Base-by-base conservation (phyloP, 306 rosid species). In the Vicia faba region DNA sequence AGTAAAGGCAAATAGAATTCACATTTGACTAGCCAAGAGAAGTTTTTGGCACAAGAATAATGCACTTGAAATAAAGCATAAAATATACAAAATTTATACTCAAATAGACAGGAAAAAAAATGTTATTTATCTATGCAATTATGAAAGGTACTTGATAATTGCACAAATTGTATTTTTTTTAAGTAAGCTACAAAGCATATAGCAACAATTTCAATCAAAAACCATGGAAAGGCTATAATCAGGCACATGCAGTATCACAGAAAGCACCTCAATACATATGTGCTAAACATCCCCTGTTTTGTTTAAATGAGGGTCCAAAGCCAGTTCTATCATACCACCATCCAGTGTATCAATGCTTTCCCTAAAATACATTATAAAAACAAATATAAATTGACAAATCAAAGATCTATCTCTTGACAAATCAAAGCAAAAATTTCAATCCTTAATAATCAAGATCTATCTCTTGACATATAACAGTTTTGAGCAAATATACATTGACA, bases 261-360 rank as follows among this genome's bases (percentile, higher is more conserved):
- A 71, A 67, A n/a, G 16, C 85, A 93, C 97, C 97, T 90, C 81
- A 46, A 93, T 50, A 69, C 89, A 76, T 50, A 93, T 82, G 84
- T 93, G 99, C 99, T 97, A 93, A 69, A 90, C 76, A 75, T 93
- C 96, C 75, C 95, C 97, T 7, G 99, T 93, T 84, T 84, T 93
- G 77, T 93, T 90, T 76, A 69, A 68, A 55, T 64, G 69, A 74
- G 85, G 95, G 84, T 93, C 92, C 85, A 93, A 82, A 61, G 82
- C 76, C 64, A 93, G 70, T 82, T 88, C 88, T 69, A 74, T 74
- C 84, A 76, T 82, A 85, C 75, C 84, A 77, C 77, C 84, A 53
- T 84, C 89, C 60, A 62, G 20, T 66, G 87, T 28, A 63, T 64
- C 86, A 49, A 55, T 71, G 61, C 51, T 69, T 75, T 63, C 87